phyloP scores from a whole-genome alignment of 202 grass and related monocot genomes.

The Musa balbisiana region DNA sequence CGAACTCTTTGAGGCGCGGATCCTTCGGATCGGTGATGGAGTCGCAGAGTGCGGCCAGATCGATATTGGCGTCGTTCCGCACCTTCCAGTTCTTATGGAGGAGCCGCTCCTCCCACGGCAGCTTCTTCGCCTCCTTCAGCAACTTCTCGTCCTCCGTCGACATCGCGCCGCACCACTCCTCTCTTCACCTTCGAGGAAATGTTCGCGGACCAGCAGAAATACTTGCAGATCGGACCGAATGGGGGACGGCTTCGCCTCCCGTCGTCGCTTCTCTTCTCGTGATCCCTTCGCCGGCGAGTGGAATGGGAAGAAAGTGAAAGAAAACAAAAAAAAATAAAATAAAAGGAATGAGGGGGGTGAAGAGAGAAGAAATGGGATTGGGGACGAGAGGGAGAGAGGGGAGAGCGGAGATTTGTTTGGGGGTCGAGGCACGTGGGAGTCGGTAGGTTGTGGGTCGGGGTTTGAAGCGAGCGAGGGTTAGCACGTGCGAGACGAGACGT shows the following conservation, averaged over 20 bases:
- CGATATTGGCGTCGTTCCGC: slow-evolving; percentile 94
- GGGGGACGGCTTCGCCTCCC: not conserved
- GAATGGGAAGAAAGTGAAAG: not conserved
- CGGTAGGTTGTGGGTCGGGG: slow-evolving; percentile 63
- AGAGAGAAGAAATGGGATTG: slow-evolving; percentile 15
- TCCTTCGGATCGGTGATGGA: slow-evolving; percentile 97
- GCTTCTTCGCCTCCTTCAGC: slow-evolving; percentile 96
- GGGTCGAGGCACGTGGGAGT: slow-evolving; percentile 33
- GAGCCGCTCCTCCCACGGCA: slow-evolving; percentile 91
- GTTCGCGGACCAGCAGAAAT: not conserved
- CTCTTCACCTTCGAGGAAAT: slow-evolving; percentile 5
- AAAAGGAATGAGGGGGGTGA: slow-evolving; percentile 18
- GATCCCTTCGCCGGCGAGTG: slow-evolving; percentile 13
- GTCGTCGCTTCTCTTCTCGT: not conserved
- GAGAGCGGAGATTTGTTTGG: slow-evolving; percentile 36
- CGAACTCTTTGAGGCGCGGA: slow-evolving; percentile 80
- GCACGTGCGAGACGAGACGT: slow-evolving; percentile 12
- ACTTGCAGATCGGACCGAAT: slow-evolving; percentile 10
- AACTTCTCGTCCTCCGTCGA: slow-evolving; percentile 99
- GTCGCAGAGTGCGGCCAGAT: slow-evolving; percentile 76
- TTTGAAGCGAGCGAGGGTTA: not conserved
- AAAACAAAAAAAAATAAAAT: not conserved
- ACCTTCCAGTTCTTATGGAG: slow-evolving; percentile 99
- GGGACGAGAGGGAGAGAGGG: slow-evolving; percentile 27
- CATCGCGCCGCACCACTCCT: slow-evolving; percentile 35